Percentiles rank a stretch among this genome's conserved stretches.
Evolutionary conservation across 1,284 basidiomycete genomes (phyloP).

Genomic region (Cutaneotrichosporon cutaneum): DNA sequence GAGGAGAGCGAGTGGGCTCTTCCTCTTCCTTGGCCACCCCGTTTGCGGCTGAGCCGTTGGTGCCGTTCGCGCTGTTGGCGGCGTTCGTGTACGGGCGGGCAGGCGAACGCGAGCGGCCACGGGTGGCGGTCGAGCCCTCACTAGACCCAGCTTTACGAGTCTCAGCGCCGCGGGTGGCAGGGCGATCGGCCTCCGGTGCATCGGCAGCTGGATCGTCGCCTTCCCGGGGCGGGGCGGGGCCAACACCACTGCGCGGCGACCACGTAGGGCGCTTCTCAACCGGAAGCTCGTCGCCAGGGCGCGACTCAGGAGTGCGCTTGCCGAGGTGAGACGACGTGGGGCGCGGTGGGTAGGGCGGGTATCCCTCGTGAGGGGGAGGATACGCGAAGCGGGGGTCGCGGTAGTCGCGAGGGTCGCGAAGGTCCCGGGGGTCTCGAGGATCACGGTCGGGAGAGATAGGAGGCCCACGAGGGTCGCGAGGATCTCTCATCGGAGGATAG

Average conservation of each 20-base stretch:
- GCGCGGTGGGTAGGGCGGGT: constrained; percentile 11
- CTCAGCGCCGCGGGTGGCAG: neutral
- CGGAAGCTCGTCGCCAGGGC: constrained; percentile 11
- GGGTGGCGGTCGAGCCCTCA: neutral
- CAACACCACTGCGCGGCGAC: constrained; percentile 14
- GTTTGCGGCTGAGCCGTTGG: constrained; percentile 6
- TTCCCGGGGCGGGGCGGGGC: neutral
- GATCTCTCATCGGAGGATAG: constrained; percentile 1
- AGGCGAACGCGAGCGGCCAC: constrained; percentile 15
- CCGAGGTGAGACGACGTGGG: constrained; percentile 15
- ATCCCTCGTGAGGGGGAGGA: constrained; percentile 10
- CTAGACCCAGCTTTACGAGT: constrained; percentile 2
- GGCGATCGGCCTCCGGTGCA: neutral
- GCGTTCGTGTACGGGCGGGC: constrained; percentile 5
- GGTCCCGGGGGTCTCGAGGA: constrained; percentile 10
- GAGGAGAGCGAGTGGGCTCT: constrained; percentile 3
- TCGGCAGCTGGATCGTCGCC: neutral
- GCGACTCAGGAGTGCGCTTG: constrained; percentile 20
- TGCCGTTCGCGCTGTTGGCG: neutral
- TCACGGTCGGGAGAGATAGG: constrained; percentile 9
- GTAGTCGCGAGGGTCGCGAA: constrained; percentile 12
- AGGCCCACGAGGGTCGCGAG: constrained; percentile 10
- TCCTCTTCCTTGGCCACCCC: neutral
- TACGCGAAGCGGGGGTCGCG: constrained; percentile 5
- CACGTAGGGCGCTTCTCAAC: constrained; percentile 22